Evolutionary conservation across 257 asterid genomes (phyloP).

Genomic region (Forsythia viridissima): DNA sequence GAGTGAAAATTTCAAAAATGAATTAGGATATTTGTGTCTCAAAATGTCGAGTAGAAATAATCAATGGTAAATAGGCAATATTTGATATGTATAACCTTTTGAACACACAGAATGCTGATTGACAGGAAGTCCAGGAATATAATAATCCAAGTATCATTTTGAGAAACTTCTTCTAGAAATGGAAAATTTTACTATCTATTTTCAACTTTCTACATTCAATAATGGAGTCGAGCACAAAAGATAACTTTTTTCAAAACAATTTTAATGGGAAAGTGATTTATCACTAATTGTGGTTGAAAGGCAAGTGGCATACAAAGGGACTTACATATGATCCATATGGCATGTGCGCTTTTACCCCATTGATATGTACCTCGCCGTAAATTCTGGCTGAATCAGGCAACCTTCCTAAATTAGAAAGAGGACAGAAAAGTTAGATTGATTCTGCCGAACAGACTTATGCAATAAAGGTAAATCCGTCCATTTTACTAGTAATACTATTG

Average conservation of each 20-base stretch:
- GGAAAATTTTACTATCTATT: background rate
- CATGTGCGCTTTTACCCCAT: conserved; percentile 69
- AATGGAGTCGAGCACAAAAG: background rate
- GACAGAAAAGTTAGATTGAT: background rate
- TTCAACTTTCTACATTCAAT: background rate
- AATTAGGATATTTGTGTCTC: background rate
- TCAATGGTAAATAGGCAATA: background rate
- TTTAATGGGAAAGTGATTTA: conserved; percentile 3
- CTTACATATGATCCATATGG: conserved; percentile 94
- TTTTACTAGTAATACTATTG: conserved; percentile 2
- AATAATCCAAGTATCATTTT: background rate
- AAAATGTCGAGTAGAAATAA: background rate
- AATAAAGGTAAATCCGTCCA: background rate
- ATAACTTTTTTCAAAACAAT: conserved; percentile 8
- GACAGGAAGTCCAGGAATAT: background rate
- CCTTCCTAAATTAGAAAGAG: conserved; percentile 62
- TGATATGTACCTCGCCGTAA: conserved; percentile 88
- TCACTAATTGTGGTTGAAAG: conserved; percentile 15
- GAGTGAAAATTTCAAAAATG: background rate
- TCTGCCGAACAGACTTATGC: background rate
- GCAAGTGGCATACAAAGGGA: conserved; percentile 20
- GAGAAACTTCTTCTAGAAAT: background rate
- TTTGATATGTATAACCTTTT: background rate
- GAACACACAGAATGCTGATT: background rate
- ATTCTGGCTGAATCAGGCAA: conserved; percentile 77